Conservation (phyloP, 768 basidiomycete genomes). For the Aureoboletus auriporus region DNA sequence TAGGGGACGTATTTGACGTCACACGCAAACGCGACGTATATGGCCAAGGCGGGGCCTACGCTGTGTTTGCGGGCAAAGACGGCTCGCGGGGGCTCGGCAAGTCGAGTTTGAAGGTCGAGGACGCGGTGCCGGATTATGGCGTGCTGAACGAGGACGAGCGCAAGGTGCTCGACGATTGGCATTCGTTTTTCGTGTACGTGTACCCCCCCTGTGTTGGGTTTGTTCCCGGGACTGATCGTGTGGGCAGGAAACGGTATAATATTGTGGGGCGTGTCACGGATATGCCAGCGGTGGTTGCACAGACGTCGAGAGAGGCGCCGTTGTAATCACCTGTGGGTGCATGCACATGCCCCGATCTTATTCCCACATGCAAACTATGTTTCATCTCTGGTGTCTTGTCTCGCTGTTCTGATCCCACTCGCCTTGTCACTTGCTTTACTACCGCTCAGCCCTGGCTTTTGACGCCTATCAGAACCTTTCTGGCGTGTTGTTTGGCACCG, state of each 20-base stretch:
- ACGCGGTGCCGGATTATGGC: slow-evolving; percentile 88
- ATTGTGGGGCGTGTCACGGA: slow-evolving; percentile 75
- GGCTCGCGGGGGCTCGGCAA: slow-evolving; percentile 85
- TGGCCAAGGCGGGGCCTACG: slow-evolving; percentile 74
- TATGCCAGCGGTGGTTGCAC: slow-evolving; percentile 37
- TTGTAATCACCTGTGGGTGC: no score
- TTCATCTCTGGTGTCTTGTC: not conserved
- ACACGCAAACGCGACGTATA: slow-evolving; percentile 83
- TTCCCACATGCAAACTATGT: not conserved
- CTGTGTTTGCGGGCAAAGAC: slow-evolving; percentile 91
- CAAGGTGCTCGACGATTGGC: slow-evolving; percentile 88
- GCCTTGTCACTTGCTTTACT: no score
- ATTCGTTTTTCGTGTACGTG: slow-evolving; percentile 82
- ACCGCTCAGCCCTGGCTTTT: no score
- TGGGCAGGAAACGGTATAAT: slow-evolving; percentile 75
- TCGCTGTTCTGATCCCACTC: not conserved
- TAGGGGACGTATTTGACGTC: slow-evolving; percentile 91
- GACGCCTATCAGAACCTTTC: no score
- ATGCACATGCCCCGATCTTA: not conserved
- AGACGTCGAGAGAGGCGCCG: not conserved
- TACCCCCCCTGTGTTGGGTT: no score
- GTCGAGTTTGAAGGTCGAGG: slow-evolving; percentile 81
- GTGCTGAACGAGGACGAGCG: slow-evolving; percentile 62
- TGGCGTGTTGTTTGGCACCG: no score
- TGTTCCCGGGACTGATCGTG: not conserved